Evolutionary conservation across 2,329 filamentous ascomycete genomes (phyloP).

Genomic region (Neurospora sp.): DNA sequence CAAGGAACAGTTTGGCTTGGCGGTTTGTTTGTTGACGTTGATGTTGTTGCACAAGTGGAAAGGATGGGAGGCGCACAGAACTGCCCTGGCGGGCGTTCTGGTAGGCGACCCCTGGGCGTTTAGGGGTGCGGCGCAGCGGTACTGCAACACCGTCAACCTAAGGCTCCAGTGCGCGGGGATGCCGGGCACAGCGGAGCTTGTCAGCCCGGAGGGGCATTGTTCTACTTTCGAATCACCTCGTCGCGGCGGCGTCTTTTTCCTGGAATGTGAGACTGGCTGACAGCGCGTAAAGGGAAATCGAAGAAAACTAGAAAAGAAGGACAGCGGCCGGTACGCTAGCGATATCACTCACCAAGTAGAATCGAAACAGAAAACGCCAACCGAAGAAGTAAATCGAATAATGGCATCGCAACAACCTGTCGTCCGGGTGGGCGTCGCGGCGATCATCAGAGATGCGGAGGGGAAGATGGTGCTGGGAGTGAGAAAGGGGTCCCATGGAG

Average conservation of each 20-base stretch:
- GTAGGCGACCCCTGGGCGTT: background rate
- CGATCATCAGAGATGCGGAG: conserved; percentile 32
- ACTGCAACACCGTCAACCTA: background rate
- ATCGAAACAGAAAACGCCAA: background rate
- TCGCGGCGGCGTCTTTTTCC: background rate
- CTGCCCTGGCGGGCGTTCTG: background rate
- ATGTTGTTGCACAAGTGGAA: background rate
- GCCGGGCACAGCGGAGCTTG: background rate
- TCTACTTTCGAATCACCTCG: background rate
- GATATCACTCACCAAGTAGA: background rate
- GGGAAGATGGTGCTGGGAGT: conserved; percentile 38
- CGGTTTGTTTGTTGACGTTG: background rate
- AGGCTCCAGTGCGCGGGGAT: background rate
- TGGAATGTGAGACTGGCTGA: background rate
- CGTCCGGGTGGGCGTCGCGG: conserved; percentile 25
- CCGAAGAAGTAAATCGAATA: background rate
- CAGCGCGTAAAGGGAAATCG: background rate
- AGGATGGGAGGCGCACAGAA: background rate
- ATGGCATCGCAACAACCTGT: background rate
- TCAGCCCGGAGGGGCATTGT: background rate
- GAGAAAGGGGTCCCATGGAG: conserved; percentile 21
- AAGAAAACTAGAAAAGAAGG: background rate
- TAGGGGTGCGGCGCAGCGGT: background rate
- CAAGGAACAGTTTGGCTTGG: background rate
- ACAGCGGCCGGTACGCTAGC: background rate